Conservation (phyloP, 352 stramenopile species). For the Pythium dissimile region DNA sequence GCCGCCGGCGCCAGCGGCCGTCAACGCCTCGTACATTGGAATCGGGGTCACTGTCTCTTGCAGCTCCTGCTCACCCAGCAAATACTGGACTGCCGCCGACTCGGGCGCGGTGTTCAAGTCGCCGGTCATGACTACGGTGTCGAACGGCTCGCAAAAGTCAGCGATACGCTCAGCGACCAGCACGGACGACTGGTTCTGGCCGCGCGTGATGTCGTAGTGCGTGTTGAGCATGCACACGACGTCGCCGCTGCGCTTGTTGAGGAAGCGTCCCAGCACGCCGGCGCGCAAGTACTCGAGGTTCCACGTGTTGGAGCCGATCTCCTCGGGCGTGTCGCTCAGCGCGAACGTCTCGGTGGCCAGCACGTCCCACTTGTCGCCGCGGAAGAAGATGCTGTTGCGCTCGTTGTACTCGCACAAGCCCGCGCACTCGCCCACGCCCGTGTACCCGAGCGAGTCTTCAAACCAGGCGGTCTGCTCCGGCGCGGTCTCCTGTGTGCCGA, state of each 20-base stretch:
- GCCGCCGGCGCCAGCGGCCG: slow-evolving; percentile 31
- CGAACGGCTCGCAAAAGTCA: slow-evolving; percentile 33
- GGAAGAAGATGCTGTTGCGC: slow-evolving; percentile 70
- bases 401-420: slow-evolving; percentile 57
- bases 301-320: slow-evolving; percentile 60
- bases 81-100: slow-evolving; percentile 38
- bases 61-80: slow-evolving; percentile 25
- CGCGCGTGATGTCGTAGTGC: slow-evolving; percentile 59
- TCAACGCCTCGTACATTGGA: slow-evolving; percentile 62
- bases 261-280: slow-evolving; percentile 54
- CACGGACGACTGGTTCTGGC: slow-evolving; percentile 50
- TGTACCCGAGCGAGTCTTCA: slow-evolving; percentile 34
- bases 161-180: slow-evolving; percentile 45
- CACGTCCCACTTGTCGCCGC: slow-evolving; percentile 33
- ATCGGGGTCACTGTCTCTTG: slow-evolving; percentile 33
- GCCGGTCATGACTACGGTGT: slow-evolving; percentile 63
- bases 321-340: slow-evolving; percentile 61
- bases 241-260: slow-evolving; percentile 21
- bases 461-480: slow-evolving; percentile 59
- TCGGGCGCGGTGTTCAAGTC: slow-evolving; percentile 56
- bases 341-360: slow-evolving; percentile 46
- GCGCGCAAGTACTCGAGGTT: slow-evolving; percentile 57
- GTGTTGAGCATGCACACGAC: slow-evolving; percentile 75
- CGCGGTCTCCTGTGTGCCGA: slow-evolving; percentile 60
- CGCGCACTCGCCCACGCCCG: slow-evolving; percentile 51